Evolutionary conservation across 495 filamentous ascomycete species (phyloP), one percentile per base, ranked within the genome.

Genomic region (Hypoxylon intermedium): DNA sequence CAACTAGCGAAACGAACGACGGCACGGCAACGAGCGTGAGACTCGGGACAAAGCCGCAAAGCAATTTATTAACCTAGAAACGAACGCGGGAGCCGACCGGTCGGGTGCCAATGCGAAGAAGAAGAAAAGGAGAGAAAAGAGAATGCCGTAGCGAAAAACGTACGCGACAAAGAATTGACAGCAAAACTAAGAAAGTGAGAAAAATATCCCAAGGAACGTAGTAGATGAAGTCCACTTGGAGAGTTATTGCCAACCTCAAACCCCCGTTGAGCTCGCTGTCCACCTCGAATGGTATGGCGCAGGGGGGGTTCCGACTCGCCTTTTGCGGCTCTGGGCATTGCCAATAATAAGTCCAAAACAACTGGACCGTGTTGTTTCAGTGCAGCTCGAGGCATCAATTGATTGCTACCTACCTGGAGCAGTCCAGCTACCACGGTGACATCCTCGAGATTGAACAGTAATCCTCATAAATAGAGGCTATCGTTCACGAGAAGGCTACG

Each of bases 301-400:
- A 59, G 61, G 61, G 61, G 61, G 47, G 61, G 50, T 31, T 45
- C 16, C 12, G 24, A 46, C 53, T 34, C 34, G 37, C 23, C 24
- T 51, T 33, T 55, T 65, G 61, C 61, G 62, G 62, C 62, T 65
- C 55, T 65, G 34, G 51, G 61, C 55, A 59, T 65, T 23, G 45
- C 46, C 45, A 60, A 64, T 55, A 43, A 26, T 26, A 48, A 36
- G 18, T 1, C 30, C 58, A 21, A 5, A 9, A 19, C 36, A 23
- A 37, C 34, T 45, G 33, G 21, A 38, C 43, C 53, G 7, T 26
- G 24, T 26, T 26, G 60, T 58, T 58, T 64, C 61, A 59, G 33
- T 37, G 49, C 34, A 23, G 31, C 30, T 43, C 20, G 43, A 21
- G 30, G 42, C 24, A 7, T 4, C 24, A n/a, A 33, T 33, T 33